Evolutionary conservation across 148 eudicot species (phyloP).

Genomic region (Silene conica): DNA sequence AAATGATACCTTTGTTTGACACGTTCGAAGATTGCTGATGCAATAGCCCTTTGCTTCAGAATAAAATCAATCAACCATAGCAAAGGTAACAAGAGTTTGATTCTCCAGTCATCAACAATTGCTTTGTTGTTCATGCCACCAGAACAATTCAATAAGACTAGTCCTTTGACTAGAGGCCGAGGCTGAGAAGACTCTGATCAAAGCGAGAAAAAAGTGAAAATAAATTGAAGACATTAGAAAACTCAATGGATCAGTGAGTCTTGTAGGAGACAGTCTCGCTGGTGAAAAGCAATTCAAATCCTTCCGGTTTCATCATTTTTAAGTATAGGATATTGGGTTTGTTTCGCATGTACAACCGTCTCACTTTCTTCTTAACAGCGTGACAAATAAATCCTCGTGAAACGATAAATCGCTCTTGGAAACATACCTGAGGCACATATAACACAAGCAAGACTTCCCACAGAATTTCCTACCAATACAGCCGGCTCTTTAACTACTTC

Average conservation of each 20-base stretch:
- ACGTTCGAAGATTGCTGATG: slow-evolving; percentile 70
- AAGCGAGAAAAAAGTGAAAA: slow-evolving; percentile 12
- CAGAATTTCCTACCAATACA: slow-evolving; percentile 81
- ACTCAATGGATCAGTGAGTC: background rate
- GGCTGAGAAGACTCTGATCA: slow-evolving; percentile 26
- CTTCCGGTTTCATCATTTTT: no score
- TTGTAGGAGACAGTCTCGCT: no score
- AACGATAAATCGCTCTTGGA: background rate
- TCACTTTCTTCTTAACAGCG: no score
- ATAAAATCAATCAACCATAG: slow-evolving; percentile 78
- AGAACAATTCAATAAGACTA: slow-evolving; percentile 87
- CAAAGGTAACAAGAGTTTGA: slow-evolving; percentile 72
- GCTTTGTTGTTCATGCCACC: slow-evolving; percentile 99
- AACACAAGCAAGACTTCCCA: slow-evolving; percentile 95
- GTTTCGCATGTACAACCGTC: no score
- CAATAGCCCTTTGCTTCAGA: slow-evolving; percentile 64
- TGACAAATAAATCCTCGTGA: background rate
- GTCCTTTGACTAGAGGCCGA: slow-evolving; percentile 49
- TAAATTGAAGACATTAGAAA: background rate
- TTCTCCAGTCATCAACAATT: slow-evolving; percentile 96
- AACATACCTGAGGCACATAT: slow-evolving; percentile 74
- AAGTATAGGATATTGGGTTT: no score
- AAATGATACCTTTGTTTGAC: slow-evolving; percentile 51
- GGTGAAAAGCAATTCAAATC: no score
- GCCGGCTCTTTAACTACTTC: slow-evolving; percentile 77